Conservation (phyloP, 768 basidiomycete genomes). For the Mycena rosella region DNA sequence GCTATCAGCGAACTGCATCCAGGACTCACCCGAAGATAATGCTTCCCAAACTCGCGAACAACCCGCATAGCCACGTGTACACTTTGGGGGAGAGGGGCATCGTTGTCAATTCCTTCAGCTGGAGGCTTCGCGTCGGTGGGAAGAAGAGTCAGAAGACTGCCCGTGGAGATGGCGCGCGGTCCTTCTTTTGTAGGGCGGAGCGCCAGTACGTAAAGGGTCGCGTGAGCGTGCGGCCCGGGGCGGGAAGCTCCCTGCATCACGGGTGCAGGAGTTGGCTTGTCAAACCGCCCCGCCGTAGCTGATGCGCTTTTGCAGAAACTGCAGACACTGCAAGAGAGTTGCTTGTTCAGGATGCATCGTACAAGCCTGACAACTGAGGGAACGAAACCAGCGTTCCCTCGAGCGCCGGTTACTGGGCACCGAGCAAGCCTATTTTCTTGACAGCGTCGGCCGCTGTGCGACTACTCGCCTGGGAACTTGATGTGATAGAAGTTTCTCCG, state of each 20-base stretch:
- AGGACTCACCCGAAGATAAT: constrained; percentile 55
- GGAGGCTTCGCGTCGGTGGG: constrained; percentile 13
- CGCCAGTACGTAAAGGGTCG: constrained; percentile 20
- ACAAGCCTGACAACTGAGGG: no score
- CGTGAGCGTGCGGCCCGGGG: constrained; percentile 27
- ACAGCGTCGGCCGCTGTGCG: not conserved
- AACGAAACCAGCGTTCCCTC: no score
- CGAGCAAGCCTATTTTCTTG: no score
- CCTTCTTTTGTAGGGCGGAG: constrained; percentile 17
- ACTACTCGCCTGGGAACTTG: not conserved
- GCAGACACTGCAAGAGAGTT: no score
- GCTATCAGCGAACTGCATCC: not conserved
- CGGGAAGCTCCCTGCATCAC: no score
- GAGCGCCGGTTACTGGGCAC: no score
- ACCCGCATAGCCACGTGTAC: constrained; percentile 66
- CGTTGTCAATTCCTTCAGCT: not conserved
- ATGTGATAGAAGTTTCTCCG: not conserved
- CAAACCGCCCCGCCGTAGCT: no score
- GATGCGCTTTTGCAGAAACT: no score
- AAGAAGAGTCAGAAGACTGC: constrained; percentile 20
- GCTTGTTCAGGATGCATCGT: no score
- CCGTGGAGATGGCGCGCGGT: not conserved
- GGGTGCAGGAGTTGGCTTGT: not conserved
- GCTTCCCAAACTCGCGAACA: constrained; percentile 62
- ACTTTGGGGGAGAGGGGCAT: constrained; percentile 61